A percentile compares a stretch with the other conserved stretches of the same genome.
Conservation (phyloP, 805 yeast genomes). For the Scheffersomyces lignosus region DNA sequence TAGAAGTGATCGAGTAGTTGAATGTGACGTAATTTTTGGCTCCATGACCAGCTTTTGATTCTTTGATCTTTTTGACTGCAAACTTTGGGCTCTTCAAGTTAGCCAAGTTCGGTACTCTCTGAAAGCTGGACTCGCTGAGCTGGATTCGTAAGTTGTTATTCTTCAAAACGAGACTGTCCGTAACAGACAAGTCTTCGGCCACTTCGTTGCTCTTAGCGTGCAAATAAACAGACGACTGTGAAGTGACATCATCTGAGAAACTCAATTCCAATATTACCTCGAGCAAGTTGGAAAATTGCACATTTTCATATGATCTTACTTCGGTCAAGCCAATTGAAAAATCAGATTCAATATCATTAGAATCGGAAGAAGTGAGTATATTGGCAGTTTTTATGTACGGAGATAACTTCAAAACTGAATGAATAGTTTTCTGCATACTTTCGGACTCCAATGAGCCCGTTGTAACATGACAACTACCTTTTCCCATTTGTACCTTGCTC, state of each 20-base stretch:
- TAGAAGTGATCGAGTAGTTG: constrained; percentile 8
- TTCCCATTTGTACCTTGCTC: too few species aligned
- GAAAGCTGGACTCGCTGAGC: constrained; percentile 7
- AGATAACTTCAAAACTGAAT: too few species aligned
- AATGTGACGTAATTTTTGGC: constrained; percentile 12
- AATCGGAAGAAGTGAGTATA: too few species aligned
- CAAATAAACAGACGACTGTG: not conserved
- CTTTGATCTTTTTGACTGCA: constrained; percentile 8
- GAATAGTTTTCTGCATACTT: too few species aligned
- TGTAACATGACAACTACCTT: too few species aligned
- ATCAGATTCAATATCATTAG: too few species aligned
- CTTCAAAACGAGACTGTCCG: constrained; percentile 7
- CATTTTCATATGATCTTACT: too few species aligned
- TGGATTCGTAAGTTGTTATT: constrained; percentile 3
- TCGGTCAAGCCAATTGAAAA: too few species aligned
- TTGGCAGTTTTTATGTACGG: too few species aligned
- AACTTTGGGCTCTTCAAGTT: constrained; percentile 5
- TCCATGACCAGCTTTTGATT: constrained; percentile 21
- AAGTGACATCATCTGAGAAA: not conserved
- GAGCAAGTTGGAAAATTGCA: too few species aligned
- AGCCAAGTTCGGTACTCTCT: constrained; percentile 8
- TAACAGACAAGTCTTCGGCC: not conserved
- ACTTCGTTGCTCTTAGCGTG: not conserved
- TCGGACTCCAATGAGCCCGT: too few species aligned
- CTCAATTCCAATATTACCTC: not conserved